phyloP scores from a whole-genome alignment of 352 stramenopile genomes.

The Aphanomyces astaci region DNA sequence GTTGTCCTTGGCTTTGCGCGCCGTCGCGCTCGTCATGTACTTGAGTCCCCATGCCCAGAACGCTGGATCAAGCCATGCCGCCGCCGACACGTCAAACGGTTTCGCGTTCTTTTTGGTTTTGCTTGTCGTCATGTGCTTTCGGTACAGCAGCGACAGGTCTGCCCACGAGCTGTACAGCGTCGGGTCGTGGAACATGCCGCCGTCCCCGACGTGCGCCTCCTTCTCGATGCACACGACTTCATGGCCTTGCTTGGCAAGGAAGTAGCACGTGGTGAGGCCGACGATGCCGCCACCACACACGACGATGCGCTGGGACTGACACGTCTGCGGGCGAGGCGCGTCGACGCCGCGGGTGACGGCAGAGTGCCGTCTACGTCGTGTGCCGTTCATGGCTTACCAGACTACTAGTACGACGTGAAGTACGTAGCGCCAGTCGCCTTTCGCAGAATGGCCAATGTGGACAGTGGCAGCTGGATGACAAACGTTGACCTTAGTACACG shows the following conservation, averaged over 20 bases:
- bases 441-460: background rate
- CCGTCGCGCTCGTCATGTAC: constrained; percentile 80
- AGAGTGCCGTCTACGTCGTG: constrained; percentile 2
- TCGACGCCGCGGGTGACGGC: constrained; percentile 18
- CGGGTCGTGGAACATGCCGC: constrained; percentile 75
- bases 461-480: background rate
- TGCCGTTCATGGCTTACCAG: constrained; percentile 13
- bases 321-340: background rate
- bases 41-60: constrained; percentile 85
- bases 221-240: constrained; percentile 83
- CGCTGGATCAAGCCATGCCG: constrained; percentile 59
- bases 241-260: constrained; percentile 74
- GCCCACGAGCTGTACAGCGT: constrained; percentile 76
- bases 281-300: constrained; percentile 82
- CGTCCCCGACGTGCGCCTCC: constrained; percentile 61
- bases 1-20: constrained; percentile 61
- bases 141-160: constrained; percentile 52
- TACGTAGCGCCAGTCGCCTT: background rate
- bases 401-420: background rate
- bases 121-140: constrained; percentile 79
- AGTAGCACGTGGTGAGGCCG: constrained; percentile 78
- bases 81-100: constrained; percentile 1
- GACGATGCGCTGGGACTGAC: constrained; percentile 69
- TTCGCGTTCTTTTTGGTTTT: constrained; percentile 35
- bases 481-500: background rate